A percentile compares a stretch with the other conserved stretches of the same genome.
These are phyloP conservation scores for Magnaporthiopsis rhizophila DNA, from an alignment of 2,329 filamentous ascomycete genomes.

Conservation along the genomic window DNA sequence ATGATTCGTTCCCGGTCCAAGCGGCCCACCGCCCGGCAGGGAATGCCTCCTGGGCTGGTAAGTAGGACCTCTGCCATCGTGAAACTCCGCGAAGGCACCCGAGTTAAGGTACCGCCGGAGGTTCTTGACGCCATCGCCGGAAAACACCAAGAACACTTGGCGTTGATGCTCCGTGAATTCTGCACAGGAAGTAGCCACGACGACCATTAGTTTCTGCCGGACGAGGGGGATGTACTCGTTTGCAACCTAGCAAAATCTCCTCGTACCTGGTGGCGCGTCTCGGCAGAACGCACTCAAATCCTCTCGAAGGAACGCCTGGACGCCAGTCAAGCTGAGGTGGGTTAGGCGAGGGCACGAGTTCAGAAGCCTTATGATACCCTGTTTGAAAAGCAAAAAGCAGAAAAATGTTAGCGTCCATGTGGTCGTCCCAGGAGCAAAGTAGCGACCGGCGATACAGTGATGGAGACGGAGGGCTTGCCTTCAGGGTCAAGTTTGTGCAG, in stretches of 20 bases:
- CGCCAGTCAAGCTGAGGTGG: constrained; percentile 88
- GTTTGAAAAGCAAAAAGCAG: not conserved
- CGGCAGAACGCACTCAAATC: constrained; percentile 83
- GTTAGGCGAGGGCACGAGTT: constrained; percentile 90
- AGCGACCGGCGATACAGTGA: too few species aligned
- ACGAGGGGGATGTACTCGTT: not conserved
- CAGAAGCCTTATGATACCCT: constrained; percentile 85
- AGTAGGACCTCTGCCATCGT: constrained; percentile 21
- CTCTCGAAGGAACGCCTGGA: constrained; percentile 79
- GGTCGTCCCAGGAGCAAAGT: not conserved
- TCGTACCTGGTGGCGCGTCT: constrained; percentile 66
- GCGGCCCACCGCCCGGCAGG: constrained; percentile 12
- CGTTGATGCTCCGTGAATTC: constrained; percentile 96
- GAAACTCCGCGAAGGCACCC: constrained; percentile 36
- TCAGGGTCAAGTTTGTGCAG: constrained; percentile 74
- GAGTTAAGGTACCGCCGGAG: constrained; percentile 72
- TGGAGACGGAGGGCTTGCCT: constrained; percentile 44
- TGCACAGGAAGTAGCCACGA: constrained; percentile 17
- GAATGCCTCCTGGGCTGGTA: constrained; percentile 12
- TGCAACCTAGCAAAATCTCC: not conserved
- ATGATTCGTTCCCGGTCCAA: constrained; percentile 10
- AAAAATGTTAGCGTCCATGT: not conserved
- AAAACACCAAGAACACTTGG: constrained; percentile 96
- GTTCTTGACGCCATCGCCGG: constrained; percentile 69
- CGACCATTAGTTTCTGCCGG: not conserved